phyloP scores from a whole-genome alignment of 257 asterid genomes.

The Salvia rosmarinus region DNA sequence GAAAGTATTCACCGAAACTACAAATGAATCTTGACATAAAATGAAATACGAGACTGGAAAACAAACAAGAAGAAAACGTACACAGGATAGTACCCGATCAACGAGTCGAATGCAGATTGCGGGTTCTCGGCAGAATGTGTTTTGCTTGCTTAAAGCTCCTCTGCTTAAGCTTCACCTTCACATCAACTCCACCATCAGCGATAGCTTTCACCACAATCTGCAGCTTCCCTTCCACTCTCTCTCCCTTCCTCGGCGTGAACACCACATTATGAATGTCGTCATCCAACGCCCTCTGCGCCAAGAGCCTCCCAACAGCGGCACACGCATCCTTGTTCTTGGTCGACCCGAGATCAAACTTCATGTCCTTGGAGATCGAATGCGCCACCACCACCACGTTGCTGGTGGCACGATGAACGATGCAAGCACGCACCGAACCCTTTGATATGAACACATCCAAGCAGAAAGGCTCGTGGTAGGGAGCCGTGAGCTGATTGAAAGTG shows the following conservation, averaged over 20 bases:
- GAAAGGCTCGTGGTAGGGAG: slow-evolving; percentile 84
- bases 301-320: slow-evolving; percentile 58
- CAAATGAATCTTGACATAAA: neutral
- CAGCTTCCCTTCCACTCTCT: slow-evolving; percentile 71
- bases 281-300: slow-evolving; percentile 80
- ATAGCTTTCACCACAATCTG: slow-evolving; percentile 69
- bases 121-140: slow-evolving; percentile 29
- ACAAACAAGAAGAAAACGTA: neutral
- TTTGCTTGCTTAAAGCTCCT: slow-evolving; percentile 48
- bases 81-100: neutral
- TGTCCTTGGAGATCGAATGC: slow-evolving; percentile 85
- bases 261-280: slow-evolving; percentile 81
- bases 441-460: slow-evolving; percentile 76
- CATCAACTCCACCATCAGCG: slow-evolving; percentile 63
- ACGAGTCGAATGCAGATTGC: slow-evolving; percentile 25
- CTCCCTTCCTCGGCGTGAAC: slow-evolving; percentile 78
- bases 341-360: slow-evolving; percentile 77
- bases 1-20: neutral
- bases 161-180: slow-evolving; percentile 81
- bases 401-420: slow-evolving; percentile 81
- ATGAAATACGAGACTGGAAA: neutral
- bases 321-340: slow-evolving; percentile 71
- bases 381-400: slow-evolving; percentile 86
- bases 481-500: slow-evolving; percentile 79
- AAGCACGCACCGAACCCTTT: slow-evolving; percentile 74